A percentile compares a stretch with the other conserved stretches of the same genome.
phyloP scores from a whole-genome alignment of 495 filamentous ascomycete genomes.

The Penicillium verhagenii region DNA sequence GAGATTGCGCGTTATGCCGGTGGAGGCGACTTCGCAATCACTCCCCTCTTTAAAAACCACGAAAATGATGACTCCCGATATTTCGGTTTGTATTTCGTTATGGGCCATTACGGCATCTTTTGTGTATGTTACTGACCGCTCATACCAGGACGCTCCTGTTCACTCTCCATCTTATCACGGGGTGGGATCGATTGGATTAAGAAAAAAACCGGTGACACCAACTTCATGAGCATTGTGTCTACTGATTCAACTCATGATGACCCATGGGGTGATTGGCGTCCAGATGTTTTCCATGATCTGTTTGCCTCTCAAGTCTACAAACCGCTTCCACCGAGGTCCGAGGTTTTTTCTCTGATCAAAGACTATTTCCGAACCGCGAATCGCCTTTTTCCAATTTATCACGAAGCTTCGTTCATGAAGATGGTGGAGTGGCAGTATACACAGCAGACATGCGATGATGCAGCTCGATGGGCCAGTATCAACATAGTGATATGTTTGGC shows the following conservation, averaged over 20 bases:
- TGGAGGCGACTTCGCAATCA: slow-evolving; percentile 48
- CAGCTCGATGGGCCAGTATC: slow-evolving; percentile 94
- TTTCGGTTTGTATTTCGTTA: slow-evolving; percentile 60
- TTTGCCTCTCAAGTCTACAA: slow-evolving; percentile 79
- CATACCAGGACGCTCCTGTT: slow-evolving; percentile 76
- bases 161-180: slow-evolving; percentile 90
- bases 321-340: slow-evolving; percentile 72
- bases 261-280: slow-evolving; percentile 88
- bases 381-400: slow-evolving; percentile 93
- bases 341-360: slow-evolving; percentile 75
- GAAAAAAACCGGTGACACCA: slow-evolving; percentile 84
- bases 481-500: slow-evolving; percentile 90
- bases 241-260: slow-evolving; percentile 69
- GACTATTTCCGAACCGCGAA: slow-evolving; percentile 97
- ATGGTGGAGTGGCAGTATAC: slow-evolving; percentile 94
- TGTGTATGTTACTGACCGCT: background rate
- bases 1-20: slow-evolving; percentile 30
- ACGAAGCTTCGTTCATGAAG: slow-evolving; percentile 93
- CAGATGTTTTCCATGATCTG: slow-evolving; percentile 86
- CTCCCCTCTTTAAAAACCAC: slow-evolving; percentile 56
- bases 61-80: slow-evolving; percentile 87
- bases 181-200: slow-evolving; percentile 98
- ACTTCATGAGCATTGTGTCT: slow-evolving; percentile 82
- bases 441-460: slow-evolving; percentile 82
- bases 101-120: background rate